Base-by-base conservation (phyloP, 1,284 basidiomycete genomes). In the Ustilago bromivora region DNA sequence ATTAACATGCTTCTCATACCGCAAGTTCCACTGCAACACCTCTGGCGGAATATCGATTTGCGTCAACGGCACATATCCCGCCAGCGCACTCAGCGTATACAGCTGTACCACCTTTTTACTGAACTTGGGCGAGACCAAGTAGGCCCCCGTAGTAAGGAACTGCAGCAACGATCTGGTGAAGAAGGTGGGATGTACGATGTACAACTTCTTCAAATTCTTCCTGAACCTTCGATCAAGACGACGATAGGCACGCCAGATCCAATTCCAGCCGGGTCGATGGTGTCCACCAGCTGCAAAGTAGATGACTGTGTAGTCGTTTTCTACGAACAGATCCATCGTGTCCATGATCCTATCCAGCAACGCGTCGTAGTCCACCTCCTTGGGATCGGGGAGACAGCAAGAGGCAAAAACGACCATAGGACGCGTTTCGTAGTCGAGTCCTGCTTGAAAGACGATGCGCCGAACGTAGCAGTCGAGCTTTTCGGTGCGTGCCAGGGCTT, bases 121-220 rank as follows among this genome's bases (percentile, higher is more conserved):
- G 87, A 95, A 95, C 85, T 95, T 95, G 35, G 93, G 93, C 91
- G 92, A 93, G 80, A 95, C 92, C 73, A 94, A 91, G 49, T 93
- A 92, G 5, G 93, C 92, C 49, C 93, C 93, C 58, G 94, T 88
- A 10, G 92, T 93, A 84, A 95, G 93, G 10, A 94, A 87, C 91
- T 94, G 93, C 93, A 82, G 36, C 51, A 65, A 41, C 13, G 61
- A 66, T 23, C 69, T 94, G 6, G 93, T 92, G 87, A 94, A 95
- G 86, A 93, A 93, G 3, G 92, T 92, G 1, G 93, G 92, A 82
- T 95, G 93, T 2, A 94, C 91, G 73, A 95, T 92, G 86, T 91
- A 93, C 91, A 94, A 83, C 83, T 90, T 90, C 86, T 95, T 94
- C 67, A 95, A 87, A 82, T 95, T 94, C 88, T 95, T 95, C 61